Percentiles rank a stretch among this genome's conserved stretches.
These are phyloP conservation scores for Flaveria brownii DNA, from an alignment of 129 eudicot species.

Conservation along the genomic window DNA sequence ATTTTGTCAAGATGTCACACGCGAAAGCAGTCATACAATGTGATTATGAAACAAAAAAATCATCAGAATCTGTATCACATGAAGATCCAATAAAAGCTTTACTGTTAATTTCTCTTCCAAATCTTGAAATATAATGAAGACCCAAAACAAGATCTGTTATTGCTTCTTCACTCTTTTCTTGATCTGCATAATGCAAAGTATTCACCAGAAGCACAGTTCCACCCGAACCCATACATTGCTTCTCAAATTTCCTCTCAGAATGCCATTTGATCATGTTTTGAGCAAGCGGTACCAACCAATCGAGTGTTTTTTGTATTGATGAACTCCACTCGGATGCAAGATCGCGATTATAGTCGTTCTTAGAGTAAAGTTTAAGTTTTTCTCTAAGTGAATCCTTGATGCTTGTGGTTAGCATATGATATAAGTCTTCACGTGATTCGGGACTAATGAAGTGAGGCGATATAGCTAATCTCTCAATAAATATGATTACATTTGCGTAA, in stretches of 20 bases:
- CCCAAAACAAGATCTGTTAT: conserved; percentile 75
- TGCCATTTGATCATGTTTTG: conserved; percentile 89
- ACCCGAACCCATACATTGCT: conserved; percentile 53
- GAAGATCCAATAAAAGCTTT: conserved; percentile 47
- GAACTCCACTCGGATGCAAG: conserved; percentile 67
- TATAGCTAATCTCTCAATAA: conserved; percentile 71
- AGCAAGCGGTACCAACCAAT: conserved; percentile 92
- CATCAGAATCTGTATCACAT: conserved; percentile 31
- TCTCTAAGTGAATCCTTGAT: conserved; percentile 58
- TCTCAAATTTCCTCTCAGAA: conserved; percentile 76
- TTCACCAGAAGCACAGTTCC: conserved; percentile 73
- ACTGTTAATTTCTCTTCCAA: conserved; percentile 52
- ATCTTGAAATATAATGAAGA: conserved; percentile 68
- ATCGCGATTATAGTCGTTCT: conserved; percentile 45
- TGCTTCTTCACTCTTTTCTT: conserved; percentile 69
- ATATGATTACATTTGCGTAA: conserved; percentile 75
- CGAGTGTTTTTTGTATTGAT: conserved; percentile 52
- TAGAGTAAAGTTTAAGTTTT: conserved; percentile 46
- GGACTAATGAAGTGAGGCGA: conserved; percentile 78
- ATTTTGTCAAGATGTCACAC: neutral
- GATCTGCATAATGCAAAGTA: conserved; percentile 81
- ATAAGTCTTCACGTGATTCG: conserved; percentile 86
- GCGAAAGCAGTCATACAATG: conserved; percentile 12
- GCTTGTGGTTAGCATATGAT: conserved; percentile 67
- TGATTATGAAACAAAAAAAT: conserved; percentile 31